Base-by-base conservation (phyloP, 192 early-diverging fungal species). In the Mortierella alpina region DNA sequence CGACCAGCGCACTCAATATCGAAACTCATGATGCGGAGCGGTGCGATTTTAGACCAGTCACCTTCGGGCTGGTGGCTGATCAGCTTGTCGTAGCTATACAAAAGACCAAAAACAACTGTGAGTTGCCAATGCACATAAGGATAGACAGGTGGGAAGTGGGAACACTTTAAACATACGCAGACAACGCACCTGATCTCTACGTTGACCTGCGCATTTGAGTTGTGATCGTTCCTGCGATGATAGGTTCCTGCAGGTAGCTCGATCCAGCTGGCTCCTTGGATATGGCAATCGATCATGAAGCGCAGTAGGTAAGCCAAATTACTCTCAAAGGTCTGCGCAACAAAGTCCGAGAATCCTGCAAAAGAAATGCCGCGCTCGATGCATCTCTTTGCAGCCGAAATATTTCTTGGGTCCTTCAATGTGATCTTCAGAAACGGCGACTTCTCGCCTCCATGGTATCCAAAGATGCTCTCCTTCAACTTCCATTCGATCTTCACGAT, bases 1-100 rank as follows among this genome's bases (percentile, higher is more conserved):
- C 98, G 87, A 31, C 98, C 98, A 39, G 95, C 94, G 63, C 98
- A 99, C 84, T 99, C 98, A 66, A 99, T 99, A 92, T 99, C 98
- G 70, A 99, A 96, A 70, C 95, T 96, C 52, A 99, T 75, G 64
- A 99, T 93, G 48, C 98, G 90, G 46, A 98, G 86, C 4, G 98
- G 98, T 6, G 98, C 98, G 60, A 97, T 91, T 70, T 95, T 92
- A 18, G 92, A 93, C 95, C 95, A 98, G 53, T 97, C 93, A 59
- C 91, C 93, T 63, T 96, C 95, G 5, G 97, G 92, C 39, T 92
- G 85, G 68, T 98, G 94, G 14, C 93, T 87, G 54, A 96, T 86
- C 17, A 99, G 74, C 66, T 96, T 87, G 8, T 90, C 87, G 77
- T 90, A 93, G 66, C 92, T 86, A 70, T 73, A 12, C 50, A 20